Percentiles rank a stretch among this genome's conserved stretches.
Conservation (phyloP, 345 rosid genomes). For the Brassica incana region DNA sequence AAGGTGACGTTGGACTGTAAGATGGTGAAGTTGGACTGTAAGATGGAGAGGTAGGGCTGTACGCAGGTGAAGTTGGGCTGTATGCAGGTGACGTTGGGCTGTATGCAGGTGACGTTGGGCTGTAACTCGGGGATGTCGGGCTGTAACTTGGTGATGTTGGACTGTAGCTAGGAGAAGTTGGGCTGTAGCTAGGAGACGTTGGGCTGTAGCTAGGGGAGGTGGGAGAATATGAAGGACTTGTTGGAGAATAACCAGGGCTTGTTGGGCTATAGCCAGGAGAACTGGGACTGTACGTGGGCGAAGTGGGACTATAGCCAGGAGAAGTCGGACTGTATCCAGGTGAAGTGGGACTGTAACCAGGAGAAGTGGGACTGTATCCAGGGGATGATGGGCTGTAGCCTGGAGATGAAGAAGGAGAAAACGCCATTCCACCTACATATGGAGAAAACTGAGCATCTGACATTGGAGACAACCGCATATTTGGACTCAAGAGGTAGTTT, state of each 20-base stretch:
- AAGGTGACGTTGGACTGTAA: constrained; percentile 78
- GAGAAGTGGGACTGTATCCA: constrained; percentile 34
- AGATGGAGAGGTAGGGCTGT: constrained; percentile 84
- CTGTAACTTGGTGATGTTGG: constrained; percentile 64
- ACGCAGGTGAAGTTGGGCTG: constrained; percentile 80
- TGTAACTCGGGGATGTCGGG: constrained; percentile 74
- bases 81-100: constrained; percentile 76
- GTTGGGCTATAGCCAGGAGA: no score
- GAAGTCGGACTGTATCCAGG: constrained; percentile 38
- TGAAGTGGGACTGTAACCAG: not conserved
- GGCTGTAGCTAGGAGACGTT: not conserved
- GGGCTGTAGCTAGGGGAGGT: constrained; percentile 1
- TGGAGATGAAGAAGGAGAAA: constrained; percentile 85
- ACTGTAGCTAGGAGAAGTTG: not conserved
- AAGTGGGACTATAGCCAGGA: constrained; percentile 34
- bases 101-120: constrained; percentile 77
- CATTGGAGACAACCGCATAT: constrained; percentile 75
- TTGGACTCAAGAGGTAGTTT: constrained; percentile 79
- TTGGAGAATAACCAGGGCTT: not conserved
- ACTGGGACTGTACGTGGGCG: no score
- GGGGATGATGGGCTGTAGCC: constrained; percentile 87
- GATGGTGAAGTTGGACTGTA: constrained; percentile 90
- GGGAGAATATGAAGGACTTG: not conserved
- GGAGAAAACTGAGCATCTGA: constrained; percentile 95
- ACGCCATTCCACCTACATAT: constrained; percentile 85